Percentiles rank a stretch among this genome's conserved stretches.
Evolutionary conservation across 129 eudicot genomes (phyloP).

Genomic region (Flaveria brownii): DNA sequence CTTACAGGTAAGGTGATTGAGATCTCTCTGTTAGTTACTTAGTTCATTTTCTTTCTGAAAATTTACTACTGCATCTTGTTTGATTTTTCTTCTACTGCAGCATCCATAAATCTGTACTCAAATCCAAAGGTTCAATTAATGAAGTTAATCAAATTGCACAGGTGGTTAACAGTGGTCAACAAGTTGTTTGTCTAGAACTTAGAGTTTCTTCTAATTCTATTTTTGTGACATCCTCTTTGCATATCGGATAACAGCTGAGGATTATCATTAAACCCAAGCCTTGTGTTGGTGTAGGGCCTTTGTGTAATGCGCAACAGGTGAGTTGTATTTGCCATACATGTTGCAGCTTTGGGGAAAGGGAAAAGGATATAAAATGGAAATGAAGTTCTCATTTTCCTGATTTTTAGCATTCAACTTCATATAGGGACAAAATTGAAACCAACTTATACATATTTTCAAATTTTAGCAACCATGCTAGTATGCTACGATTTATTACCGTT

Average conservation of each 20-base stretch:
- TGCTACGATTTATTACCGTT: neutral
- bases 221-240: constrained; percentile 18
- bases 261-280: constrained; percentile 43
- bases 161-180: constrained; percentile 44
- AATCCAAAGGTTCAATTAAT: constrained; percentile 56
- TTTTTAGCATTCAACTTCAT: neutral
- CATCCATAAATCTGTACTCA: constrained; percentile 42
- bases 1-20: constrained; percentile 58
- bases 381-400: neutral
- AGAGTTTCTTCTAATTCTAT: constrained; percentile 18
- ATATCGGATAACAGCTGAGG: constrained; percentile 41
- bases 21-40: neutral
- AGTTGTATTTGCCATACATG: constrained; percentile 13
- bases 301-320: constrained; percentile 56
- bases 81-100: constrained; percentile 41
- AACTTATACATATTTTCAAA: neutral
- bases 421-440: neutral
- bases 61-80: neutral
- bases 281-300: constrained; percentile 46
- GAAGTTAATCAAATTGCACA: constrained; percentile 77
- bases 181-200: constrained; percentile 24
- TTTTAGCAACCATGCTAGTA: neutral
- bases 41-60: neutral
- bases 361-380: neutral
- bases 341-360: constrained; percentile 5